Percentiles rank a stretch among this genome's conserved stretches.
Evolutionary conservation across 1,284 basidiomycete genomes (phyloP).

Genomic region (Microbotryomycetes sp.): DNA sequence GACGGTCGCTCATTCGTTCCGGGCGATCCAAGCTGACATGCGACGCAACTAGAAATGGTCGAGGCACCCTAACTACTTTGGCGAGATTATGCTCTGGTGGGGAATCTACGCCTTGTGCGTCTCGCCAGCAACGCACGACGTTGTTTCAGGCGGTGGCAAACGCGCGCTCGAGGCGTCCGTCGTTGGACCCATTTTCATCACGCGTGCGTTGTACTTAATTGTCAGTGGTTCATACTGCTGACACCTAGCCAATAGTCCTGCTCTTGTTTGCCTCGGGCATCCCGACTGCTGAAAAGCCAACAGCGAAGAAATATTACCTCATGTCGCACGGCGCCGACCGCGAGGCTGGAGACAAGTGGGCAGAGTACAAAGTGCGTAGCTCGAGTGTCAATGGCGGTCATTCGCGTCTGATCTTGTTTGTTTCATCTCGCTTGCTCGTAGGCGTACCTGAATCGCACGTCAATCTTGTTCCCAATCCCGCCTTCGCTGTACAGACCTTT

Average conservation of each 20-base stretch:
- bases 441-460: constrained; percentile 46
- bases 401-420: not conserved
- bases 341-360: constrained; percentile 23
- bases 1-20: too few species aligned
- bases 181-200: constrained; percentile 58
- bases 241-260: constrained; percentile 19
- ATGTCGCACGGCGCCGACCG: constrained; percentile 49
- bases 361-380: constrained; percentile 8
- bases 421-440: constrained; percentile 34
- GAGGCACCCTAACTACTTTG: constrained; percentile 63
- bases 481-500: constrained; percentile 53
- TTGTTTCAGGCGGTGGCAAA: constrained; percentile 44
- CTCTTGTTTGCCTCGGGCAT: constrained; percentile 62
- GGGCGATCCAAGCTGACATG: too few species aligned
- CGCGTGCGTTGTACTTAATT: constrained; percentile 49
- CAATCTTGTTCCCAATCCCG: constrained; percentile 59
- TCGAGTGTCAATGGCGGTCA: not conserved
- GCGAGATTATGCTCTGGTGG: constrained; percentile 68
- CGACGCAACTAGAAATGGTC: constrained; percentile 32
- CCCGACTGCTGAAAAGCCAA: constrained; percentile 64
- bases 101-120: constrained; percentile 60
- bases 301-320: constrained; percentile 58
- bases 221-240: not conserved
- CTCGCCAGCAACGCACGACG: constrained; percentile 48
- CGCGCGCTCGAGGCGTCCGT: constrained; percentile 56